Evolutionary conservation across 202 grass and related monocot species (phyloP), one percentile per base, ranked within the genome.

Genomic region (Elaeis oleifera): DNA sequence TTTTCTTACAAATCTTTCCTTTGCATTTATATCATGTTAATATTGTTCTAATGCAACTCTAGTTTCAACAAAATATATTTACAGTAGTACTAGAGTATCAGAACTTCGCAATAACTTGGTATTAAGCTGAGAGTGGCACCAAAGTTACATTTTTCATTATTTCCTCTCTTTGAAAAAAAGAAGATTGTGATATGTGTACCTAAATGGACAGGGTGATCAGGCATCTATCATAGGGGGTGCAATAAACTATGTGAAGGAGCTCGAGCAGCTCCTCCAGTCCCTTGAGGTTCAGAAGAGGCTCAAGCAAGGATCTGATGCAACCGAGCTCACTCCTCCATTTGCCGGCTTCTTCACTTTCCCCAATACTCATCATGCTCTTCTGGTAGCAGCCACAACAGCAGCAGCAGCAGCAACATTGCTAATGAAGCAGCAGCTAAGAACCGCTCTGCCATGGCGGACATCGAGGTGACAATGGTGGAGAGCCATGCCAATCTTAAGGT

Each of bases 401-500:
- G 5, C 15, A 18, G 18, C 14, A 23, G 5, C 18, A 50, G 1
- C 57, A 25, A 8, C 57, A 17, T 2, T 5, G 60, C 20, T 15
- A 24, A 36, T 19, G 18, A 72, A 3, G 24, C 6, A 49, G 5
- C 18, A 0, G 27, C 20, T 17, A 53, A 61, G 21, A 81, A 60
- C 23, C 27, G 51, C 6, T 6, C 32, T 1, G 29, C 63, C 0
- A 51, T 81, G 1, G 88, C 88, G 11, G 85, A 92, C 80, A 85
- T 99, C 60, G 94, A 99, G 79, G 94, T 99, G 74, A 89, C 85
- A 0, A 89, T 99, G 84, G 80, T 84, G 25, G 94, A 99, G 71
- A 87, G 82, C 55, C 85, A 99, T 56, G 94, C 85, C 1, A 99
- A 82, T 74, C 80, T 99, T 18, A 91, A 84, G 69, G 75, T 99